phyloP scores from a whole-genome alignment of 1,139 yeast genomes.

The Candida sojae region DNA sequence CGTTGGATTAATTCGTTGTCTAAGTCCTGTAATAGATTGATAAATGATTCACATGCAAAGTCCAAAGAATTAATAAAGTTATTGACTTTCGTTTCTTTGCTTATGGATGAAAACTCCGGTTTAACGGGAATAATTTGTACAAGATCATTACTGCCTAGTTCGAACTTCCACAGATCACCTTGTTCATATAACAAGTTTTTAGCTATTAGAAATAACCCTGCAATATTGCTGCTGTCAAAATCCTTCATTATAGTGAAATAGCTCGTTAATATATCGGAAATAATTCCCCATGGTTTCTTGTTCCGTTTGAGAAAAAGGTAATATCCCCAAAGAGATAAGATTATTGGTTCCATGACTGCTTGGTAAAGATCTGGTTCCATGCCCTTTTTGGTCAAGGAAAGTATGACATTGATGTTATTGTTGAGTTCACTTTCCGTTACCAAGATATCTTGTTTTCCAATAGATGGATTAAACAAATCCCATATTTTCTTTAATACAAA shows the following conservation, averaged over 20 bases:
- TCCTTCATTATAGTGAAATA: slow-evolving; percentile 44
- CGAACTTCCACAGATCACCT: slow-evolving; percentile 53
- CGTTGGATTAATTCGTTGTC: slow-evolving; percentile 49
- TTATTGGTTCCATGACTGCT: slow-evolving; percentile 46
- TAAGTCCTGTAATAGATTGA: slow-evolving; percentile 49
- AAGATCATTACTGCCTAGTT: slow-evolving; percentile 54
- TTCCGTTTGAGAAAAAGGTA: slow-evolving; percentile 48
- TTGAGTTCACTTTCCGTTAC: slow-evolving; percentile 53
- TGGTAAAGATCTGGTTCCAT: slow-evolving; percentile 42
- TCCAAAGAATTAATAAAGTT: slow-evolving; percentile 53
- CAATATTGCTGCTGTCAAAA: slow-evolving; percentile 18
- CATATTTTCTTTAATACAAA: slow-evolving; percentile 57
- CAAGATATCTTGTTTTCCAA: slow-evolving; percentile 8
- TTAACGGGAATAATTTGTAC: slow-evolving; percentile 42
- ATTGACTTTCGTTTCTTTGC: slow-evolving; percentile 25
- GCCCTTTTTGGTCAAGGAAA: slow-evolving; percentile 60
- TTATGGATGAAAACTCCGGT: slow-evolving; percentile 10
- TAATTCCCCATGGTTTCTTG: slow-evolving; percentile 41
- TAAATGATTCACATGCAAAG: slow-evolving; percentile 44
- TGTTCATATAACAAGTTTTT: slow-evolving; percentile 46
- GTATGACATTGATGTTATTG: slow-evolving; percentile 63
- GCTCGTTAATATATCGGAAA: slow-evolving; percentile 49
- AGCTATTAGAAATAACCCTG: slow-evolving; percentile 39
- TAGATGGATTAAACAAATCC: slow-evolving; percentile 40
- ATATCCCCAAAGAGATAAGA: slow-evolving; percentile 63